Base-by-base conservation (phyloP, 179 eudicot genomes). In the Silene vulgaris region DNA sequence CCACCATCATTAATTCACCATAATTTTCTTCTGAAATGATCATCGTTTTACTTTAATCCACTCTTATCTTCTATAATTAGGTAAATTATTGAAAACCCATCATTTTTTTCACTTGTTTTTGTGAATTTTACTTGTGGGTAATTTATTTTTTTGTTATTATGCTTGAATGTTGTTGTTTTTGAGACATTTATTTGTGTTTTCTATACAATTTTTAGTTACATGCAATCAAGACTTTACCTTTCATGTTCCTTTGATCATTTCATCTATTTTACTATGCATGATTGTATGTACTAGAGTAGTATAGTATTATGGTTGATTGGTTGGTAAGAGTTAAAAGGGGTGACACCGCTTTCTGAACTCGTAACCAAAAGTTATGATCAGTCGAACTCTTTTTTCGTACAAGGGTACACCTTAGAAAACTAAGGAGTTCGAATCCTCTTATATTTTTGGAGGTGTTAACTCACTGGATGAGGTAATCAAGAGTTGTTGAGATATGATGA, bases 1-100 rank as follows among this genome's bases (percentile, higher is more conserved):
- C 30, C 30, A 69, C 56, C 56, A 11, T 0, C 32, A 45, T 48
- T 45, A 3, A 37, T 20, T 20, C 57, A 17, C 11, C 35, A 3
- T 26, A 3, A 8, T 11, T 43, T 37, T 57, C 60, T 57, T 70
- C 59, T 70, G 13, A 71, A 48, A 71, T 71, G 74, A 71, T 71
- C 74, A 71, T 71, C 21, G 21, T 0, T 21, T 71, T 32, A 26
- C 74, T 23, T 52, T 28, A 23, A 5, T 71, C 30, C 35, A 71
- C 74, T 71, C 1, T 69, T 43, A 26, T 19, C 45, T 26, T 23
- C 21, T 14, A 71, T 52, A 16, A 54, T 11, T 28, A 28, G 74
- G 74, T 71, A 52, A 70, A 1, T 28, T 66, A 14, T 35, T 23
- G 0, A 48, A 26, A 23, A 71, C 60, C 37, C 17, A 20, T 28